phyloP scores from a whole-genome alignment of 2,329 filamentous ascomycete genomes.

The Sarocladium brachiariae region DNA sequence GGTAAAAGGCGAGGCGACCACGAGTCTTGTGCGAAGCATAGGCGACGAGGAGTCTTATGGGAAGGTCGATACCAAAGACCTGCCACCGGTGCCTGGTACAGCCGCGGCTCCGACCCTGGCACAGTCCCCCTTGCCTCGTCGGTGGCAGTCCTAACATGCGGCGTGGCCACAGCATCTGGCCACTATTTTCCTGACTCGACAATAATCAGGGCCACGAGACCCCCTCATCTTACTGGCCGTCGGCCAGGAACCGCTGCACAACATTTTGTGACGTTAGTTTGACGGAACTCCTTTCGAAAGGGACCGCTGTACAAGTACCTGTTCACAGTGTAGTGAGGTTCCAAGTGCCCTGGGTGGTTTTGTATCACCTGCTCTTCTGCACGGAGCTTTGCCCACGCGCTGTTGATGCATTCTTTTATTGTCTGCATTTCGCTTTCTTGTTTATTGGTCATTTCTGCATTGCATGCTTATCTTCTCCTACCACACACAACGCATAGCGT shows the following conservation, averaged over 20 bases:
- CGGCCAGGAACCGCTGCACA: too few relatives aligned
- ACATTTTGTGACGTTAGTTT: too few relatives aligned
- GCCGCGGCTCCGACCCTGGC: neutral
- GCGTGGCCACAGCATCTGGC: neutral
- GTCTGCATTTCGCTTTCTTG: neutral
- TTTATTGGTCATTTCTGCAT: neutral
- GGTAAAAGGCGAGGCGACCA: slow-evolving; percentile 31
- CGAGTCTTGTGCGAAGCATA: slow-evolving; percentile 27
- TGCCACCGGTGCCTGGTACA: slow-evolving; percentile 5
- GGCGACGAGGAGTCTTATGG: slow-evolving; percentile 17
- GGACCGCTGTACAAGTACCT: too few relatives aligned
- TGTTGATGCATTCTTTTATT: too few relatives aligned
- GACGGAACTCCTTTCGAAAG: too few relatives aligned
- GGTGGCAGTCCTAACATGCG: neutral
- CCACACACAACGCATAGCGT: slow-evolving; percentile 5
- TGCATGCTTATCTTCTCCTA: neutral
- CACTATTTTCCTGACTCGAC: neutral
- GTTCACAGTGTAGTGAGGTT: too few relatives aligned
- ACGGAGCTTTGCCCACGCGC: too few relatives aligned
- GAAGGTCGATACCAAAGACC: neutral
- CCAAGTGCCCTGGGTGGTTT: too few relatives aligned
- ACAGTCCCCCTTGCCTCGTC: neutral
- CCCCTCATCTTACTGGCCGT: too few relatives aligned
- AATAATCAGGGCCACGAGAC: too few relatives aligned
- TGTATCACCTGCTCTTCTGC: too few relatives aligned